phyloP scores from a whole-genome alignment of 768 basidiomycete species.

The Leccinum obscurum region DNA sequence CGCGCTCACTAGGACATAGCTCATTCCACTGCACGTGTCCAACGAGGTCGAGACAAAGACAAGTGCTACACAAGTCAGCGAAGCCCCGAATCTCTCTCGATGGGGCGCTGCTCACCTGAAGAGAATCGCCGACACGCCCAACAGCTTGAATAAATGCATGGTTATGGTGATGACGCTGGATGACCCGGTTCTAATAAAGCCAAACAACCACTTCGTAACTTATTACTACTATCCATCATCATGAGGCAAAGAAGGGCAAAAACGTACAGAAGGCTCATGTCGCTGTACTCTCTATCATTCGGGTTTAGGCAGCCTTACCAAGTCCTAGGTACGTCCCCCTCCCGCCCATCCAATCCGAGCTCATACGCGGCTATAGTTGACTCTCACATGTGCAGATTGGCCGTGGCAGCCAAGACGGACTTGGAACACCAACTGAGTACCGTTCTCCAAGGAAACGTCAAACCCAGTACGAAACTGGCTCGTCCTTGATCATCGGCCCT shows the following conservation, averaged over 20 bases:
- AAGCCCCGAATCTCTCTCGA: neutral
- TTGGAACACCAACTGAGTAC: constrained; percentile 70
- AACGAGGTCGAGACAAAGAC: constrained; percentile 52
- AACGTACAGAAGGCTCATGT: constrained; percentile 92
- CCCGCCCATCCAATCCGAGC: neutral
- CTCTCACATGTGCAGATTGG: constrained; percentile 74
- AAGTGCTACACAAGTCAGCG: constrained; percentile 13
- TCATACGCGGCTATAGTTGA: constrained; percentile 57
- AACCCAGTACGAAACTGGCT: constrained; percentile 71
- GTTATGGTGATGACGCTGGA: neutral
- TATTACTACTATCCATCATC: constrained; percentile 6
- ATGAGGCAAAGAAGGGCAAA: constrained; percentile 98
- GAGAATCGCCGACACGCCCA: constrained; percentile 14
- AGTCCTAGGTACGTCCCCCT: constrained; percentile 62
- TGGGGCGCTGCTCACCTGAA: constrained; percentile 11
- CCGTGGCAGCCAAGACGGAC: constrained; percentile 70
- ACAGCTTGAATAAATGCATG: constrained; percentile 16
- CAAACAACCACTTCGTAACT: constrained; percentile 21
- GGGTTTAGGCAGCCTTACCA: constrained; percentile 95
- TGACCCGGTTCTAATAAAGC: constrained; percentile 16
- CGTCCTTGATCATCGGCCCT: constrained; percentile 16
- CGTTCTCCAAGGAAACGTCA: constrained; percentile 84
- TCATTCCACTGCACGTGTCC: constrained; percentile 73
- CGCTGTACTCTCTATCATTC: constrained; percentile 81
- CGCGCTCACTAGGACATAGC: constrained; percentile 55